Percentiles rank a stretch among this genome's conserved stretches.
Evolutionary conservation across 495 filamentous ascomycete genomes (phyloP).

Genomic region (Patellaria atrata): DNA sequence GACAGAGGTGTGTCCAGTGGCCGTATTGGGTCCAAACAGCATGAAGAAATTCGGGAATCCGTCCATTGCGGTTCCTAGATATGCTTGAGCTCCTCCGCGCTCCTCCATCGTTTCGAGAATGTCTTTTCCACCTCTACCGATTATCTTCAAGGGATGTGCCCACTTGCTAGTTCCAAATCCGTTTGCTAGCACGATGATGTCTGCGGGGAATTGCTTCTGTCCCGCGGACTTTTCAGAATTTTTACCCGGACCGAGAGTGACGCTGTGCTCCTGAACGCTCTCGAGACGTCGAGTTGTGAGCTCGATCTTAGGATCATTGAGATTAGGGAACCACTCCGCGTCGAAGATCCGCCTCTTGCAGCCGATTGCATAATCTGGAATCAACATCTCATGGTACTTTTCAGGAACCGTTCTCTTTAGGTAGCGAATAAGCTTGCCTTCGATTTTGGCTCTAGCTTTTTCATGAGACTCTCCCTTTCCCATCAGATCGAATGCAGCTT

Average conservation of each 20-base stretch:
- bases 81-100: constrained; percentile 43
- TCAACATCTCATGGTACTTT: constrained; percentile 50
- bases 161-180: constrained; percentile 30
- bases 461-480: constrained; percentile 5
- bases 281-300: constrained; percentile 42
- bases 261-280: constrained; percentile 32
- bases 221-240: constrained; percentile 5
- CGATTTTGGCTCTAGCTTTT: constrained; percentile 25
- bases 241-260: constrained; percentile 38
- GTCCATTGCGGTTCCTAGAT: constrained; percentile 49
- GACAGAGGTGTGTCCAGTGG: constrained; percentile 47
- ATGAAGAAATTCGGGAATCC: constrained; percentile 58
- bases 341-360: constrained; percentile 47
- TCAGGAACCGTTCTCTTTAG: constrained; percentile 38
- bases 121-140: constrained; percentile 33
- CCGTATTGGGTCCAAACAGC: constrained; percentile 50
- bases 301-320: constrained; percentile 40
- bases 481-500: constrained; percentile 25
- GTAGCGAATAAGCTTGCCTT: constrained; percentile 31
- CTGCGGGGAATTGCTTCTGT: constrained; percentile 33
- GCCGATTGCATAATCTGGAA: constrained; percentile 45
- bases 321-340: constrained; percentile 37
- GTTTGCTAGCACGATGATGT: constrained; percentile 24
- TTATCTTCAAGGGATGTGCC: constrained; percentile 27
- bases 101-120: constrained; percentile 41